Evolutionary conservation across 768 basidiomycete species (phyloP), one percentile per base, ranked within the genome.

Genomic region (button mushroom (Agaricus bisporus)): DNA sequence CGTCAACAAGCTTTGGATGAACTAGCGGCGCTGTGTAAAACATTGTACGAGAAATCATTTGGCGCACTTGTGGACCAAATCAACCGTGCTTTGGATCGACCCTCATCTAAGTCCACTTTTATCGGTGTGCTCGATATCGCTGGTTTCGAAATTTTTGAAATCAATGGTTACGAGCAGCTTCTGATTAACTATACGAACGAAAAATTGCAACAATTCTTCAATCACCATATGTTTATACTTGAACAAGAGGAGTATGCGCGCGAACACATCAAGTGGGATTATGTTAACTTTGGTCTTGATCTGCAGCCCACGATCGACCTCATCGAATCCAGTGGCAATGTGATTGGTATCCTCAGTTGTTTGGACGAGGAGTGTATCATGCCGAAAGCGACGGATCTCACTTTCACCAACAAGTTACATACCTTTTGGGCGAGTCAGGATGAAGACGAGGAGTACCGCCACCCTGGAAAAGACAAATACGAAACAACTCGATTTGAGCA

Each of bases 181-280:
- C 80, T 95, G 61, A 99, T 99, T 81, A 99, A 99, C 65, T 95
- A 91, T 63, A 98, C 95, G 41, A 99, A 99, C 74, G 97, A 99
- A 79, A 95, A 90, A 64, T 79, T 98, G 8, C 95, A 98, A 66
- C 95, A 98, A 68, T 92, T 91, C 69, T 94, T 94, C 80, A 99
- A 98, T 63, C 93, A 98, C 69, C 97, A 98, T 67, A 98, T 98
- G 97, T 98, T 99, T 69, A 92, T 97, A 37, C 82, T 98, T 32
- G 97, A 99, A 73, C 97, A 99, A 65, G 97, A 99, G 66, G 97
- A 99, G 67, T 98, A 99, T 69, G 80, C 91, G 15, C 82, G 97
- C 17, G 97, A 99, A 67, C 86, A 86, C 17, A 99, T 99, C 68
- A 85, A 94, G 52, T 99, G 97, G 97, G 86, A 95, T 63, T 97